Base-by-base conservation (phyloP, 176 grass and related monocot species). In the Poa annua region DNA sequence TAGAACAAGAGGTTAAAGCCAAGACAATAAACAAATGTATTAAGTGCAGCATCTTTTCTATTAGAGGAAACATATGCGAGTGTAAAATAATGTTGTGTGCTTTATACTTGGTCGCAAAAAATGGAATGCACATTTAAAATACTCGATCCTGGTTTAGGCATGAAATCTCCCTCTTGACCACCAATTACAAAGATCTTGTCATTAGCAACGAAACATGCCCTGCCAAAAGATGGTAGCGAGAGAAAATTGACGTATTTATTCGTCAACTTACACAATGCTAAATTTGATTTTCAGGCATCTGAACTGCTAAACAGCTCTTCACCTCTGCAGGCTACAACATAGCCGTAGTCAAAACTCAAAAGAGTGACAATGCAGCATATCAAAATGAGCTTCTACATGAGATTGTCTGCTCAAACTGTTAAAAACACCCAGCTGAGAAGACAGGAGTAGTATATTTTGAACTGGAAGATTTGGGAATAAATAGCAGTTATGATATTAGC, bases 91-190 rank as follows among this genome's bases (percentile, higher is more conserved):
- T 41, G 12, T 22, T 20, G 22, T 35, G 13, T 63, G 12, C 1
- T 62, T 75, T 48, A 48, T 4, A 48, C 3, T 25, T 66, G 11
- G 61, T 53, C 22, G 55, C 6, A 14, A 69, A 80, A 69, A 51
- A 80, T 33, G 19, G 21, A 26, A 20, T 64, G 38, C 70, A 70
- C 24, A 74, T 26, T 98, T 83, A 93, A 98, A 77, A 98, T 91
- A 70, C 92, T 90, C 69, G 95, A 98, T 63, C 90, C 90, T 35
- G 90, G 90, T 75, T 98, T 94, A 77, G 95, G 75, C 90, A 92
- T 92, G 69, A 98, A 98, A 72, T 98, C 95, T 75, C 95, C 95
- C 72, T 94, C 92, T 94, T 98, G 95, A 48, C 95, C 95, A 77
- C 95, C 92, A 89, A 93, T 97, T 54, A 94, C 90, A 76, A 94